phyloP scores from a whole-genome alignment of 2,329 filamentous ascomycete genomes.

The Colletotrichum sp. region DNA sequence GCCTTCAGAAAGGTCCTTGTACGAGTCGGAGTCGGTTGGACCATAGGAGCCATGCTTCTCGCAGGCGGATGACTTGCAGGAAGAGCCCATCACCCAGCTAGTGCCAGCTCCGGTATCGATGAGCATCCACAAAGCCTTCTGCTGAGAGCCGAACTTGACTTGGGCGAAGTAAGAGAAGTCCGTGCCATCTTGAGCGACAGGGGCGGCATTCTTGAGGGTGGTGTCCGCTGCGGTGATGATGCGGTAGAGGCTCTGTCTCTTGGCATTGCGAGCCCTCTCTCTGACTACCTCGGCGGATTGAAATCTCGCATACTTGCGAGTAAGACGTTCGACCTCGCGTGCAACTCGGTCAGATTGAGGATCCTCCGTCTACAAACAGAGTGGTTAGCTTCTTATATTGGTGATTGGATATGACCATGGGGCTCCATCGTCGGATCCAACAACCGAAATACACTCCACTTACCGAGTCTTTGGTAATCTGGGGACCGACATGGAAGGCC shows the following conservation, averaged over 20 bases:
- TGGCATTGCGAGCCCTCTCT: constrained; percentile 17
- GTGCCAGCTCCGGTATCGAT: constrained; percentile 73
- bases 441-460: background rate
- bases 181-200: constrained; percentile 67
- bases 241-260: constrained; percentile 51
- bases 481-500: constrained; percentile 36
- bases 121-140: constrained; percentile 63
- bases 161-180: constrained; percentile 71
- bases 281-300: constrained; percentile 25
- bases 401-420: background rate
- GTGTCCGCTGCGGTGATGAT: constrained; percentile 52
- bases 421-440: background rate
- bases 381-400: background rate
- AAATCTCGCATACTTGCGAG: constrained; percentile 42
- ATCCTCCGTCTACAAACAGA: constrained; percentile 31
- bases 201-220: constrained; percentile 51
- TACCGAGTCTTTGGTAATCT: background rate
- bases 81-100: constrained; percentile 82
- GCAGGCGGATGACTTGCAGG: constrained; percentile 72
- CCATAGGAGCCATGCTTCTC: constrained; percentile 73
- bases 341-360: constrained; percentile 39
- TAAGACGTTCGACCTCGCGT: constrained; percentile 41
- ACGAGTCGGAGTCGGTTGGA: constrained; percentile 66
- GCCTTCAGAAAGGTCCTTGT: constrained; percentile 52
- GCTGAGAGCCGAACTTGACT: constrained; percentile 59